A percentile compares a stretch with the other conserved stretches of the same genome.
Evolutionary conservation across 768 basidiomycete species (phyloP).

Genomic region (Lactarius indigo): DNA sequence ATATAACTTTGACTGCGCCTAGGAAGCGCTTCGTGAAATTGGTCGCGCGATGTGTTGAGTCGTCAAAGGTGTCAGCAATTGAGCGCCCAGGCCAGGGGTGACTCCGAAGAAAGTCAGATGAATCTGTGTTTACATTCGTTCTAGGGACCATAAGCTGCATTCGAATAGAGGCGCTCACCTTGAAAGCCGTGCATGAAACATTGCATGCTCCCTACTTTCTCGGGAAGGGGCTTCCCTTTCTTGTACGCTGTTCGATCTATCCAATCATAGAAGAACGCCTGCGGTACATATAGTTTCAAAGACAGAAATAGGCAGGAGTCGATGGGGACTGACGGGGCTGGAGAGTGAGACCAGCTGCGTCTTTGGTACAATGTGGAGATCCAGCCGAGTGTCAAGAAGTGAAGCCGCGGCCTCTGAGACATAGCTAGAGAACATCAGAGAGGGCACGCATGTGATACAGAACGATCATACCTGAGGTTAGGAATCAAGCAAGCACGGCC

Average conservation of each 20-base stretch:
- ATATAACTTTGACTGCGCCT: conserved; percentile 70
- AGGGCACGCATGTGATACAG: neutral
- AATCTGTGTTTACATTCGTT: conserved; percentile 45
- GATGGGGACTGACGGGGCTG: conserved; percentile 46
- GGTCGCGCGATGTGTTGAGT: conserved; percentile 73
- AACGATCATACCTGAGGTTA: conserved; percentile 61
- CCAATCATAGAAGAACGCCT: conserved; percentile 95
- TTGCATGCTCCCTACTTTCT: conserved; percentile 90
- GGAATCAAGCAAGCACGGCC: conserved; percentile 87
- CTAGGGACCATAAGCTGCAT: neutral
- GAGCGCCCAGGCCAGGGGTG: conserved; percentile 87
- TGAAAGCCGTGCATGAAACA: conserved; percentile 81
- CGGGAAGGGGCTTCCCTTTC: conserved; percentile 79
- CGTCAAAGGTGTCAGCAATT: conserved; percentile 82
- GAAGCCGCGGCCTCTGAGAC: conserved; percentile 89
- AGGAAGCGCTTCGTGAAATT: conserved; percentile 63
- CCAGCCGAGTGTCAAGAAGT: conserved; percentile 68
- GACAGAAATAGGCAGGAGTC: neutral
- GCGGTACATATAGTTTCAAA: conserved; percentile 2
- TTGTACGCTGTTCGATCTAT: conserved; percentile 76
- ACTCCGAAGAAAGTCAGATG: conserved; percentile 80
- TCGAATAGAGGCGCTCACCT: conserved; percentile 39
- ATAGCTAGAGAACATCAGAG: conserved; percentile 48
- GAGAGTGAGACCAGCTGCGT: conserved; percentile 82
- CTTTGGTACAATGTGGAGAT: conserved; percentile 77